Percentiles rank a stretch among this genome's conserved stretches.
Evolutionary conservation across 208 protist species (phyloP).

Genomic region (Acanthamoeba healyi): DNA sequence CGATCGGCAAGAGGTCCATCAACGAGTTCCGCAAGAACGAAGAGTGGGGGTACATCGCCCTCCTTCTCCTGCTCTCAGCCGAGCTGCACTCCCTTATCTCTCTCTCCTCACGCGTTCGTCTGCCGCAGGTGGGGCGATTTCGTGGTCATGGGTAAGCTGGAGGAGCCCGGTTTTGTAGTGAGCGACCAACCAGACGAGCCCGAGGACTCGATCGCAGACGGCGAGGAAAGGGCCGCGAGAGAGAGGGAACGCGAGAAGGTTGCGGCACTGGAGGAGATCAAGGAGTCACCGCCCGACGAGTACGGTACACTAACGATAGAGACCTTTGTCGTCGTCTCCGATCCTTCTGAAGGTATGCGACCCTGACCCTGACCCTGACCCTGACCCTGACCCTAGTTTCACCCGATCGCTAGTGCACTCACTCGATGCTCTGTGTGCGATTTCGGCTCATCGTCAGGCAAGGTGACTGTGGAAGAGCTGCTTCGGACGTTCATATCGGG

Average conservation of each 20-base stretch:
- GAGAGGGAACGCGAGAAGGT: not conserved
- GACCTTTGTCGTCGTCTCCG: conserved; percentile 28
- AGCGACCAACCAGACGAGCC: not conserved
- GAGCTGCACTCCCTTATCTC: too few species aligned
- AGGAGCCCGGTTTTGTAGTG: conserved; percentile 16
- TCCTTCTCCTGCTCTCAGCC: too few species aligned
- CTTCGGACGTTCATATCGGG: conserved; percentile 39
- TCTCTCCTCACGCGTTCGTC: too few species aligned
- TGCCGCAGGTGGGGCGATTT: conserved; percentile 45
- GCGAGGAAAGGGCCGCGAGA: not conserved
- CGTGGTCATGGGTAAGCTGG: not conserved
- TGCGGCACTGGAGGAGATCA: not conserved
- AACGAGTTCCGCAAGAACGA: conserved; percentile 46
- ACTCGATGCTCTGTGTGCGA: too few species aligned
- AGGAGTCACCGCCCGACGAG: conserved; percentile 10
- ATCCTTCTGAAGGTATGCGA: not conserved
- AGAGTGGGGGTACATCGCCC: conserved; percentile 43
- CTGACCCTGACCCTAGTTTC: too few species aligned
- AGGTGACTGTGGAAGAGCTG: conserved; percentile 25
- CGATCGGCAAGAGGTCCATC: conserved; percentile 29
- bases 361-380: not conserved
- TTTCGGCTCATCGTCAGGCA: too few species aligned
- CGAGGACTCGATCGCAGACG: not conserved
- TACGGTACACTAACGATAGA: not conserved
- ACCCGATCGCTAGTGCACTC: too few species aligned